Base-by-base conservation (phyloP, 352 stramenopile genomes). In the Phytophthora meadii region DNA sequence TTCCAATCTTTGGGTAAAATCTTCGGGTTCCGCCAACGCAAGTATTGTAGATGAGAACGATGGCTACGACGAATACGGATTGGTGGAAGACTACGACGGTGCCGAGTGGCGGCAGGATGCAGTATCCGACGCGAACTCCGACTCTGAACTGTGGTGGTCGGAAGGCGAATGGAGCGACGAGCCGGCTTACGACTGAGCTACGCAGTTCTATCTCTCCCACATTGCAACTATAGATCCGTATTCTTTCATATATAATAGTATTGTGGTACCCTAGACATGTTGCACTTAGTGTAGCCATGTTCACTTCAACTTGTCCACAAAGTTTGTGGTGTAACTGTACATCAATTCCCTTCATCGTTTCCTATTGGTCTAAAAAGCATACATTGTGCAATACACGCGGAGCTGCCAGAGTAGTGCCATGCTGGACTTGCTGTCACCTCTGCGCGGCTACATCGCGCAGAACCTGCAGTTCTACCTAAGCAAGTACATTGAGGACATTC, bases 401-500 rank as follows among this genome's bases (percentile, higher is more conserved):
- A 12, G 17, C 11, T 24, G 44, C 12, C 10, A 14, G 37, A 11
- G 27, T 6, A 34, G 42, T 28, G 30, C 36, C 46, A 94, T 96
- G 88, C 74, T 96, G 44, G 88, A 96, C 70, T 79, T 94, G 68
- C 72, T 96, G 54, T 96, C 87, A 62, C 86, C 88, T 53, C 74
- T 96, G 65, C 86, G 84, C 53, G 82, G 87, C 28, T 94, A 94
- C 68, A 90, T 96, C 60, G 87, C 88, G 57, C 88, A 96, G 73
- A 96, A 77, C 36, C 76, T 96, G 54, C 88, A 96, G 73, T 94
- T 92, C 60, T 94, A 94, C 59, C 67, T 96, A 40, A 88, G 85
- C 81, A 96, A 94, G 69, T 96, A 96, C 81, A 91, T 96, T 50
- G 84, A 96, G 63, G 87, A 87, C 73, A 96, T 96, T 50, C 84